Conservation (phyloP, 768 basidiomycete genomes). For the Lepiota subincarnata region DNA sequence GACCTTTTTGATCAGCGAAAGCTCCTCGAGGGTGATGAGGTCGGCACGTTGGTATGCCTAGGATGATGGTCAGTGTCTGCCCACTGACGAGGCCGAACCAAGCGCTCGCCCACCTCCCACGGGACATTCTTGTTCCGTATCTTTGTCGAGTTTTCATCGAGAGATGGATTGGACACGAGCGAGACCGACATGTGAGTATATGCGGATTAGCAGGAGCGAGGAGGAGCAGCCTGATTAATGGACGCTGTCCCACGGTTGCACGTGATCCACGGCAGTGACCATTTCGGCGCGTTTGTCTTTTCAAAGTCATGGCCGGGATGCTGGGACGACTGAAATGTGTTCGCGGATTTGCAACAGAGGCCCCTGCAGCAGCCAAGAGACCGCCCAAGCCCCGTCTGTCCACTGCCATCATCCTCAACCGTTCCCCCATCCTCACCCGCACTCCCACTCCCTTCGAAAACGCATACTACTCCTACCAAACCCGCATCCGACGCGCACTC, state of each 20-base stretch:
- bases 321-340: neutral
- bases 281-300: constrained; percentile 5
- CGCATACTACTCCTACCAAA: constrained; percentile 81
- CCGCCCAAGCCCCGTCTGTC: constrained; percentile 37
- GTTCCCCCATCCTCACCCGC: constrained; percentile 71
- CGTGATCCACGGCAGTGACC: neutral
- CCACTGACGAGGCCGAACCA: neutral
- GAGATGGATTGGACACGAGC: constrained; percentile 75
- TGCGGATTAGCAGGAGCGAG: constrained; percentile 1
- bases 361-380: constrained; percentile 24
- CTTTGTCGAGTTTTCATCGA: constrained; percentile 85
- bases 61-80: constrained; percentile 14
- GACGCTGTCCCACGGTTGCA: neutral
- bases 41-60: constrained; percentile 96
- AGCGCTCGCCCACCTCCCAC: constrained; percentile 73
- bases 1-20: constrained; percentile 84
- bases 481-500: constrained; percentile 76
- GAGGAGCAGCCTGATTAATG: neutral
- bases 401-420: constrained; percentile 71
- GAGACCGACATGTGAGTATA: constrained; percentile 57
- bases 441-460: constrained; percentile 70
- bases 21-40: constrained; percentile 83
- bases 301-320: neutral
- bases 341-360: constrained; percentile 45
- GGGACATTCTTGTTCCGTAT: constrained; percentile 88